phyloP scores from a whole-genome alignment of 495 filamentous ascomycete species.

The Hypomontagnella monticulosa region DNA sequence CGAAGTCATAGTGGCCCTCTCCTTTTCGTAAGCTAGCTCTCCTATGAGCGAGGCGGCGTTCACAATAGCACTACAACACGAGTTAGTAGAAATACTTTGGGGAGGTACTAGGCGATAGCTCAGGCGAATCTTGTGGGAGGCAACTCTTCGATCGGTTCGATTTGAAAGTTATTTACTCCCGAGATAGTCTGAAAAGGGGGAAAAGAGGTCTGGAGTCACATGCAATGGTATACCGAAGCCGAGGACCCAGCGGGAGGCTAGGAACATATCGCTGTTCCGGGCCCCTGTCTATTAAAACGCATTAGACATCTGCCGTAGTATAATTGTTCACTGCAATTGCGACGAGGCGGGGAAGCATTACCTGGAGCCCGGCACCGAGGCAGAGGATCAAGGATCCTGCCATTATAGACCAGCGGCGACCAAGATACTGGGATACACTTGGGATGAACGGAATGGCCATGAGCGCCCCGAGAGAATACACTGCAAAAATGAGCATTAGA shows the following conservation, averaged over 20 bases:
- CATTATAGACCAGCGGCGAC: constrained; percentile 64
- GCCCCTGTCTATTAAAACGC: constrained; percentile 32
- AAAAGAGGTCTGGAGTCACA: too few species aligned
- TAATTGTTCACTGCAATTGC: background rate
- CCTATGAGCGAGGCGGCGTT: constrained; percentile 67
- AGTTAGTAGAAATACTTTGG: too few species aligned
- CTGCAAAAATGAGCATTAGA: too few species aligned
- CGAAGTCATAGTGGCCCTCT: constrained; percentile 66
- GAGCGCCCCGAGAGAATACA: constrained; percentile 54
- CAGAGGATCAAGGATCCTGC: constrained; percentile 60
- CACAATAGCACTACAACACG: constrained; percentile 55
- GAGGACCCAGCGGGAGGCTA: constrained; percentile 67
- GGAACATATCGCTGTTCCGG: constrained; percentile 61
- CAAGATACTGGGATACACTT: constrained; percentile 57
- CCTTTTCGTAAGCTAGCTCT: constrained; percentile 68
- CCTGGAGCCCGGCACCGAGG: constrained; percentile 32
- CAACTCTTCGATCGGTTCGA: too few species aligned
- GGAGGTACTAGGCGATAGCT: too few species aligned
- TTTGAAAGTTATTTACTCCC: too few species aligned
- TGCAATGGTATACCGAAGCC: constrained; percentile 68
- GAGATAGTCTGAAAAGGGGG: too few species aligned
- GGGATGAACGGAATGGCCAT: constrained; percentile 66
- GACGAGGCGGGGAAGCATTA: constrained; percentile 16
- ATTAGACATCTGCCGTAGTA: background rate
- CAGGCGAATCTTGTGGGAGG: too few species aligned